Conservation (phyloP, 2,329 filamentous ascomycete species). For the Ophiosphaerella korrae region DNA sequence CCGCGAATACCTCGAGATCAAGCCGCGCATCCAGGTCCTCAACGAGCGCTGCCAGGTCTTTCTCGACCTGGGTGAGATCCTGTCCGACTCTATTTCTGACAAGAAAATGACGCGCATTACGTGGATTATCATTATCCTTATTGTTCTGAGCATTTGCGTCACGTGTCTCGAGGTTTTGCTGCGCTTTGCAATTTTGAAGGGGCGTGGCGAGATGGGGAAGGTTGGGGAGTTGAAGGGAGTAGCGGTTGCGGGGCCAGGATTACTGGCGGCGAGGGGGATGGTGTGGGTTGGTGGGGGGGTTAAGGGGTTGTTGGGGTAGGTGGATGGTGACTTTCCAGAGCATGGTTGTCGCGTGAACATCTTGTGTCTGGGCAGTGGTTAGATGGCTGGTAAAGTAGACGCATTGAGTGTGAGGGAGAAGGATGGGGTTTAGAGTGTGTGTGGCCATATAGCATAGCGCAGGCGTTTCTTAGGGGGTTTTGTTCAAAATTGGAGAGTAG, state of each 20-base stretch:
- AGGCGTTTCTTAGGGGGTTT: background rate
- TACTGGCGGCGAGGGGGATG: slow-evolving; percentile 31
- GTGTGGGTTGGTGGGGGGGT: slow-evolving; percentile 30
- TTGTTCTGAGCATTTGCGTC: slow-evolving; percentile 86
- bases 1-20: slow-evolving; percentile 96
- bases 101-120: slow-evolving; percentile 96
- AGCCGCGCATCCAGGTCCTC: slow-evolving; percentile 91
- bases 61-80: slow-evolving; percentile 91
- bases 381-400: too few species aligned
- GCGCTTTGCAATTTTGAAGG: slow-evolving; percentile 63
- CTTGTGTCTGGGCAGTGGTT: too few species aligned
- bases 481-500: too few species aligned
- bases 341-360: too few species aligned
- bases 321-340: background rate
- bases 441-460: background rate
- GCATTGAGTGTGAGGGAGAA: too few species aligned
- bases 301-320: slow-evolving; percentile 17
- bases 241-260: slow-evolving; percentile 33
- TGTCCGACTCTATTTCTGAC: slow-evolving; percentile 89
- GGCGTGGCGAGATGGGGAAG: slow-evolving; percentile 25
- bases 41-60: slow-evolving; percentile 98
- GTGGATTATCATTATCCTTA: slow-evolving; percentile 97
- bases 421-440: too few species aligned
- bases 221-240: slow-evolving; percentile 3
- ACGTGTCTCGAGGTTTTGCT: slow-evolving; percentile 88